Evolutionary conservation across 2,329 filamentous ascomycete genomes (phyloP).

Genomic region (Dothistroma pini): DNA sequence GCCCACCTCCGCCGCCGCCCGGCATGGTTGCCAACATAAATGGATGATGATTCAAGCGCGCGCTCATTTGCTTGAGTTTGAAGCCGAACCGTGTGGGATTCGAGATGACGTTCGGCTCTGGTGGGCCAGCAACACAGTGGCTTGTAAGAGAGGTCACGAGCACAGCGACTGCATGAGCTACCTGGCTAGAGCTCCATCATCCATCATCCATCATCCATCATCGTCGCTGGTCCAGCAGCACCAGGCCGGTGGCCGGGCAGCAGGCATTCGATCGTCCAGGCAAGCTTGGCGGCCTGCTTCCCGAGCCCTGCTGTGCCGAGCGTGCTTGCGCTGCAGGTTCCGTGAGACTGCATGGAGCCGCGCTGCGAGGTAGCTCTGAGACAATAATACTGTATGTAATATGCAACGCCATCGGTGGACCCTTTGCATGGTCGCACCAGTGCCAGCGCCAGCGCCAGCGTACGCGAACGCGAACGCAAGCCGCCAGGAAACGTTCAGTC

Average conservation of each 20-base stretch:
- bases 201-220: constrained; percentile 4
- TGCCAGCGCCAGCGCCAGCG: too few species aligned
- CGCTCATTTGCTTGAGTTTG: constrained; percentile 17
- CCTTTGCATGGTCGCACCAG: constrained; percentile 5
- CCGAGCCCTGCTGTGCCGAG: constrained; percentile 13
- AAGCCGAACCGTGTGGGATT: constrained; percentile 3
- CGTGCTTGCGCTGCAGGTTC: constrained; percentile 18
- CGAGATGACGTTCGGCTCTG: constrained; percentile 16
- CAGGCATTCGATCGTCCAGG: constrained; percentile 16
- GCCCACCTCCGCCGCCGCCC: neutral
- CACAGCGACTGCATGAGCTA: constrained; percentile 19
- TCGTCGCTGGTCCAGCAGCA: neutral
- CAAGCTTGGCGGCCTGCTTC: constrained; percentile 17
- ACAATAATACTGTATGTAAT: neutral
- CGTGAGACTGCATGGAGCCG: constrained; percentile 14
- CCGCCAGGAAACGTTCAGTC: constrained; percentile 2
- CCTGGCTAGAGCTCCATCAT: neutral
- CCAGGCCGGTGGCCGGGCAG: too few species aligned
- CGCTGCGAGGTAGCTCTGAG: neutral
- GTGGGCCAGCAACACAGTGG: constrained; percentile 14
- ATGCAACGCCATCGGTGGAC: constrained; percentile 1
- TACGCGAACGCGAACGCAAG: neutral
- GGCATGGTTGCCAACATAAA: neutral
- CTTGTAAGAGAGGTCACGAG: constrained; percentile 18
- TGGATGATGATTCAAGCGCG: constrained; percentile 3